Percentiles rank a stretch among this genome's conserved stretches.
phyloP scores from a whole-genome alignment of 352 stramenopile genomes.

The Vaucheria bursata region DNA sequence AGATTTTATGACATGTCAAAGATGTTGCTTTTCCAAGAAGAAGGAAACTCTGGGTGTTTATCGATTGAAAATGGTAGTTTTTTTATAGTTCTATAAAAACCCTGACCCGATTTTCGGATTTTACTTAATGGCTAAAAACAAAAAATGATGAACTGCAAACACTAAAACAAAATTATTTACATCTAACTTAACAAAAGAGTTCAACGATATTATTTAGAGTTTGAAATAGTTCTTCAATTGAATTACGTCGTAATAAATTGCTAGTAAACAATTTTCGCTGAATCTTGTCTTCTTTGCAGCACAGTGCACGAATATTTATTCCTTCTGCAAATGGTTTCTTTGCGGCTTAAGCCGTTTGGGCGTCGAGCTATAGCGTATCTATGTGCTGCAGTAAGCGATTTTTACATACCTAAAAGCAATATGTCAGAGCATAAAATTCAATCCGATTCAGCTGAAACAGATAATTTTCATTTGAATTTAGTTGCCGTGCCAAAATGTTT shows the following conservation, averaged over 20 bases:
- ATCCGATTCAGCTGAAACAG: constrained; percentile 55
- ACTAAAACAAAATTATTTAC: neutral
- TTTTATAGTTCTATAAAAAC: no score
- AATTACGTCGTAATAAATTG: neutral
- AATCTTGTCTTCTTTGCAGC: neutral
- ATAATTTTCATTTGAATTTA: no score
- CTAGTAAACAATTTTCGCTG: neutral
- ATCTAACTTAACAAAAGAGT: neutral
- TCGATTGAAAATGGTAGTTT: no score
- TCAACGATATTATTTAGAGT: no score
- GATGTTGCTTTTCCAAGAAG: no score
- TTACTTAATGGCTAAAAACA: neutral
- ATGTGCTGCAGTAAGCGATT: constrained; percentile 94
- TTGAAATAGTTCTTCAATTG: no score
- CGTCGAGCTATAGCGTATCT: constrained; percentile 80
- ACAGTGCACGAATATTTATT: constrained; percentile 93
- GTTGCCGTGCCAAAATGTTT: constrained; percentile 89
- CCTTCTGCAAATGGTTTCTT: constrained; percentile 68
- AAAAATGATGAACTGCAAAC: neutral
- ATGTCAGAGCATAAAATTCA: constrained; percentile 95
- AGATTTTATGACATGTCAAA: no score
- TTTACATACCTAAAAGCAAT: constrained; percentile 82
- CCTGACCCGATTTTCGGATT: neutral
- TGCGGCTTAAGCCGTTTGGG: constrained; percentile 55
- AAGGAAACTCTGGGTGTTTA: no score